Evolutionary conservation across 2,329 filamentous ascomycete genomes (phyloP), one percentile per base, ranked within the genome.

Genomic region (Aspergillus carbonarius): DNA sequence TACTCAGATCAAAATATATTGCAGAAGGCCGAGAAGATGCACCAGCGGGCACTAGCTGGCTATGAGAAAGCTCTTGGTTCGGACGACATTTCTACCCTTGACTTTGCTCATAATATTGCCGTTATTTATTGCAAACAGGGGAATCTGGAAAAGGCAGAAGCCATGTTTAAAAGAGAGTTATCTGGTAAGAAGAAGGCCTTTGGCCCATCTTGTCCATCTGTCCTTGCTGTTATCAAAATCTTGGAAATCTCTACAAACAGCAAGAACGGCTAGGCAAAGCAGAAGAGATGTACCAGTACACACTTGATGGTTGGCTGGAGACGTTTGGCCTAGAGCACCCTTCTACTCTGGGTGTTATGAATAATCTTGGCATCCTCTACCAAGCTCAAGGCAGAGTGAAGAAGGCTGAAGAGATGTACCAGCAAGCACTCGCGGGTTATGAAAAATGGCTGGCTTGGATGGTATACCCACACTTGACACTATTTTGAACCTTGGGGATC

Each of bases 31-130:
- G 52, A 35, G 30, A 20, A 20, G 27, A 54, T 54, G 40, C 27
- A 32, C 46, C 39, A 54, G 44, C 66, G 60, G 54, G 70, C 66
- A 34, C 51, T 54, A 8, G 4, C n/a, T 10, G 37, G 34, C 35
- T 40, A 30, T 27, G 37, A 54, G 7, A 34, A n/a, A 4, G 25
- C 35, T 18, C 20, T 54, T 1, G 51, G 51, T 12, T 15, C 20
- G 4, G 13, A 54, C n/a, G 18, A 54, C 25, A 18, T 18, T 12
- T 40, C 15, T 6, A 54, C 39, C 2, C 52, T 54, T 5, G 40
- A 46, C 5, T 13, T 25, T 2, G 37, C 30, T 13, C 20, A 32
- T 18, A 34, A 10, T 8, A 39, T 47, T 32, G 52, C 35, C 10
- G 6, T 23, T 23, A 5, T 53, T 5, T 53, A 25, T 27, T 25